Conservation (phyloP, 768 basidiomycete species). For the Boletus subcaerulescens region DNA sequence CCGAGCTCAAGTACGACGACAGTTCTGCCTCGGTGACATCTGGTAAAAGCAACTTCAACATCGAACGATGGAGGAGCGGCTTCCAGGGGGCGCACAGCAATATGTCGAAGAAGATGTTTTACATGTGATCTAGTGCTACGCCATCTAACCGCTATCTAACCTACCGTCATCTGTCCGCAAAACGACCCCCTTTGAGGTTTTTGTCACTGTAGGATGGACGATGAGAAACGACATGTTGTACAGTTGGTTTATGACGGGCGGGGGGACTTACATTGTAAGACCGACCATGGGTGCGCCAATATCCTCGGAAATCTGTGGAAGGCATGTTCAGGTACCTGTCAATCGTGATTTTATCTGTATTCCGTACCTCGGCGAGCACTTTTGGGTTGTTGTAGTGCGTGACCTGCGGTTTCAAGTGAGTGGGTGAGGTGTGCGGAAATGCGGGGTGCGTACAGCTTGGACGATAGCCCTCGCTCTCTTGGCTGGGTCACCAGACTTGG, state of each 20-base stretch:
- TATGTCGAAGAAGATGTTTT: conserved; percentile 31
- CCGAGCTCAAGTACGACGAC: conserved; percentile 36
- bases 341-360: not conserved
- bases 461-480: conserved; percentile 95
- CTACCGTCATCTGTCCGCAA: conserved; percentile 70
- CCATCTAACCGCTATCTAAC: conserved; percentile 7
- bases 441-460: conserved; percentile 66
- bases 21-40: conserved; percentile 37
- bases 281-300: conserved; percentile 94
- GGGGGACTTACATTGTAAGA: conserved; percentile 67
- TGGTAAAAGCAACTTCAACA: conserved; percentile 22
- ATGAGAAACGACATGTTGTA: not conserved
- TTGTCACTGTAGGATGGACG: conserved; percentile 43
- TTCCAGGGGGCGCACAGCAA: conserved; percentile 32
- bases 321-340: not conserved
- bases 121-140: conserved; percentile 25
- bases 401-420: conserved; percentile 43
- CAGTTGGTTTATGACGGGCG: not conserved
- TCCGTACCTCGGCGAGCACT: conserved; percentile 76
- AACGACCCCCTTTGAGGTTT: conserved; percentile 66
- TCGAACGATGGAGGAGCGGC: conserved; percentile 32
- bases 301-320: conserved; percentile 66
- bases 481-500: conserved; percentile 85
- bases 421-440: not conserved
- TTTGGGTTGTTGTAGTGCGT: conserved; percentile 96